phyloP scores from a whole-genome alignment of 1,284 basidiomycete species.

The Pseudozyma tsukubaensis region DNA sequence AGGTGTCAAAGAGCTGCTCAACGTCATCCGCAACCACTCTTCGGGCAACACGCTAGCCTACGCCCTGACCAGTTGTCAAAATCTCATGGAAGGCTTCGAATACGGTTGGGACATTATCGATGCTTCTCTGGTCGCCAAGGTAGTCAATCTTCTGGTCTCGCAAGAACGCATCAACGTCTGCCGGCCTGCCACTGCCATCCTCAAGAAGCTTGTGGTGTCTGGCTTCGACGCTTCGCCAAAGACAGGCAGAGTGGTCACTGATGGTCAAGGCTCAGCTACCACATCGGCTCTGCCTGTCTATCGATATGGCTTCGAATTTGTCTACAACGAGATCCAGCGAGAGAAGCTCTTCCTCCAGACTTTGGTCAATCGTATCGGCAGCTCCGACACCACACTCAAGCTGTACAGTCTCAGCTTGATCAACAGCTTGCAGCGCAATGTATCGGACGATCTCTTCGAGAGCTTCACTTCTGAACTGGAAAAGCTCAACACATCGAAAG shows the following conservation, averaged over 20 bases:
- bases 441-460: conserved; percentile 80
- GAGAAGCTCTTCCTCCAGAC: conserved; percentile 63
- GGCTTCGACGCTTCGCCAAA: conserved; percentile 51
- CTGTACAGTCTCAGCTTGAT: conserved; percentile 72
- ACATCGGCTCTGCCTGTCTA: conserved; percentile 38
- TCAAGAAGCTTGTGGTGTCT: conserved; percentile 79
- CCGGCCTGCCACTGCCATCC: conserved; percentile 92
- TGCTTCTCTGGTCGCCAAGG: conserved; percentile 77
- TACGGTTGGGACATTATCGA: conserved; percentile 78
- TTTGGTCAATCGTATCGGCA: conserved; percentile 61
- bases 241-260: conserved; percentile 43
- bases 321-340: conserved; percentile 58
- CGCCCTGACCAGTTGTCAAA: conserved; percentile 84
- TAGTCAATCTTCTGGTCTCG: conserved; percentile 80
- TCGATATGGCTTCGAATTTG: conserved; percentile 62
- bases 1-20: conserved; percentile 71
- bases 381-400: conserved; percentile 65
- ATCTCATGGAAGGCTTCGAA: conserved; percentile 71
- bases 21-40: conserved; percentile 64
- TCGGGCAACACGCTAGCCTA: conserved; percentile 89
- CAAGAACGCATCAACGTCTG: conserved; percentile 80
- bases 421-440: conserved; percentile 84
- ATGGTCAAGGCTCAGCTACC: conserved; percentile 20
- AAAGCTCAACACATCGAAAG: conserved; percentile 81
- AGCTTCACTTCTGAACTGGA: conserved; percentile 83